Conservation (phyloP, 352 stramenopile genomes). For the Plasmopara halstedii region DNA sequence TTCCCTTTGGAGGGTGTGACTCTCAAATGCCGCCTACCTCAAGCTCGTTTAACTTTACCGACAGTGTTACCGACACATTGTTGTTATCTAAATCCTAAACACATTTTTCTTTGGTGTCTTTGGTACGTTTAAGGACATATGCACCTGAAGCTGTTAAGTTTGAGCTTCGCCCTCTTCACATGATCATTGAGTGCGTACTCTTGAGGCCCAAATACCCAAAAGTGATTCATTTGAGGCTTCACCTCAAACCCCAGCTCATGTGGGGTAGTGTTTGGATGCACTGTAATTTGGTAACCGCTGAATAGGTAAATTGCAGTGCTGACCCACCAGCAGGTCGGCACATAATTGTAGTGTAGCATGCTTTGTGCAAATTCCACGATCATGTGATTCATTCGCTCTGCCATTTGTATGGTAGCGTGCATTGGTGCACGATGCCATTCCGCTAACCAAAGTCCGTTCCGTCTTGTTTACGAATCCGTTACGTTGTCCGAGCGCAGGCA, state of each 20-base stretch:
- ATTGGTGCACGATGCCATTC: too few relatives aligned
- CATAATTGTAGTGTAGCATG: too few relatives aligned
- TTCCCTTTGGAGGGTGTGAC: background rate
- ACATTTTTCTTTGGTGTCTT: background rate
- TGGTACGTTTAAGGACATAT: slow-evolving; percentile 3
- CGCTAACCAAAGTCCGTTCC: too few relatives aligned
- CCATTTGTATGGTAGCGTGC: too few relatives aligned
- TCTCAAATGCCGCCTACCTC: background rate
- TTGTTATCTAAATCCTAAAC: background rate
- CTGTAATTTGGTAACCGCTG: too few relatives aligned
- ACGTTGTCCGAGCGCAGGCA: too few relatives aligned
- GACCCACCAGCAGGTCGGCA: too few relatives aligned
- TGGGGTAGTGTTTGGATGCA: too few relatives aligned
- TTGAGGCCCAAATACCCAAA: slow-evolving; percentile 4
- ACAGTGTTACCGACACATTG: background rate
- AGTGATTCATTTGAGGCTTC: background rate
- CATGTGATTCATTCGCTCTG: too few relatives aligned
- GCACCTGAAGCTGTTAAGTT: slow-evolving; percentile 3
- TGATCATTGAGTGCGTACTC: slow-evolving; percentile 4
- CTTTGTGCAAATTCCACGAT: too few relatives aligned
- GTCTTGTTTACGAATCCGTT: too few relatives aligned
- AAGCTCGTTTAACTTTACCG: background rate
- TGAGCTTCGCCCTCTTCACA: slow-evolving; percentile 5
- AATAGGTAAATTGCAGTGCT: too few relatives aligned
- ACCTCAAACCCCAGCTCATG: background rate